phyloP scores from a whole-genome alignment of 139 green algal genomes.

The Parachlorella kessleri region DNA sequence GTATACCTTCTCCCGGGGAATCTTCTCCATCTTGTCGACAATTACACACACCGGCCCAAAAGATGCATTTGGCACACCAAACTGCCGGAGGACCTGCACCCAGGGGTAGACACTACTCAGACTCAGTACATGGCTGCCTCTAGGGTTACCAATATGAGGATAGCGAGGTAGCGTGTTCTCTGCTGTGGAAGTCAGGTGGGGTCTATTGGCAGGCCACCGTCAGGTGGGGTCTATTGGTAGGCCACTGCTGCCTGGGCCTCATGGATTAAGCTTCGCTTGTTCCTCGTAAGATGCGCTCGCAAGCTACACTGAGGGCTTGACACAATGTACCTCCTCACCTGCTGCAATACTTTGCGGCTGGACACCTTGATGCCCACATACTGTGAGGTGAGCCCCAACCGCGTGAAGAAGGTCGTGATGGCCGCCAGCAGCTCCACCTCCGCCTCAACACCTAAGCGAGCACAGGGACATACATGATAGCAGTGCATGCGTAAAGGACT shows the following conservation, averaged over 20 bases:
- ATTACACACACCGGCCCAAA: conserved; percentile 89
- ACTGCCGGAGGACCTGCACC: conserved; percentile 47
- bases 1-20: conserved; percentile 62
- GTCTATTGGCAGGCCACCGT: no score
- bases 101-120: background rate
- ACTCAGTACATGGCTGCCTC: no score
- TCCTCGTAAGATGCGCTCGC: no score
- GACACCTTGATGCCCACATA: conserved; percentile 95
- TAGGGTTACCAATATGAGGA: no score
- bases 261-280: no score
- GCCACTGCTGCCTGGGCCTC: no score
- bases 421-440: conserved; percentile 96
- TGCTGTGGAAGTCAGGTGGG: no score
- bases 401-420: conserved; percentile 87
- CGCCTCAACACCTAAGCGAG: conserved; percentile 73
- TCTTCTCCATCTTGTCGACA: conserved; percentile 96
- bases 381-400: conserved; percentile 68
- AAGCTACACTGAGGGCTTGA: no score
- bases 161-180: no score
- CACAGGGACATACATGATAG: background rate
- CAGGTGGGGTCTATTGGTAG: no score
- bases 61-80: conserved; percentile 63
- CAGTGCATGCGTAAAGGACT: background rate
- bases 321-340: no score
- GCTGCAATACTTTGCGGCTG: conserved; percentile 88